Base-by-base conservation (phyloP, 1,284 basidiomycete genomes). In the Marasmius tenuissimus region DNA sequence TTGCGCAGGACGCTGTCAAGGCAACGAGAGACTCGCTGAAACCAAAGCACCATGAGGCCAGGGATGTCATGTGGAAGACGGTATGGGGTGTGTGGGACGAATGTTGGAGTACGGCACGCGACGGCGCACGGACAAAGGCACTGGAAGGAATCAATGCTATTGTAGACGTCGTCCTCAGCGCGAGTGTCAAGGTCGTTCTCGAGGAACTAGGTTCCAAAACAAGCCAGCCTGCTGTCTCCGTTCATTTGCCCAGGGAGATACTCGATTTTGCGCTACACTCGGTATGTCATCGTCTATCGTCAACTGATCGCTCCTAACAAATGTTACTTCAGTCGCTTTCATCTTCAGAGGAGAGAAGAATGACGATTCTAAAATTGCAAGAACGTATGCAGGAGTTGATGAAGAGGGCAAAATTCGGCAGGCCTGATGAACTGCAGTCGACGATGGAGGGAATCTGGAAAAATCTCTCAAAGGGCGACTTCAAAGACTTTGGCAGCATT, bases 11-110 rank as follows among this genome's bases (percentile, higher is more conserved):
- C 6, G 45, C 34, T n/a, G 57, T 48, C 12, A 6, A 58, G 16
- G 45, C 12, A 18, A 58, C 57, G 16, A 8, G 20, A 16, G n/a
- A 14, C 12, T 7, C 18, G 18, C 45, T 58, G 42, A 12, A 33
- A 12, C 9, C 50, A 33, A 16, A 50, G 50, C 45, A 49, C 27
- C 40, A 5, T 8, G 22, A 50, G 7, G 12, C 7, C 5, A 33
- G 42, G 33, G 35, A 58, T 6, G 7, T 18, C 11, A 58, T 58
- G 57, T 58, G 57, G 57, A n/a, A 58, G 6, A 42, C 20, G 45
- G 22, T 58, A 14, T 58, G 57, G 57, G 11, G 6, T 3, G 35
- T 49, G 12, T 58, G 57, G 57, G 45, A 48, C 45, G 33, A 45
- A 10, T 35, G 27, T 27, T 58, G 57, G 57, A 33, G 35, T 3